These are phyloP conservation scores for Quillaja saponaria DNA, from an alignment of 306 rosid species.

Conservation along the genomic window DNA sequence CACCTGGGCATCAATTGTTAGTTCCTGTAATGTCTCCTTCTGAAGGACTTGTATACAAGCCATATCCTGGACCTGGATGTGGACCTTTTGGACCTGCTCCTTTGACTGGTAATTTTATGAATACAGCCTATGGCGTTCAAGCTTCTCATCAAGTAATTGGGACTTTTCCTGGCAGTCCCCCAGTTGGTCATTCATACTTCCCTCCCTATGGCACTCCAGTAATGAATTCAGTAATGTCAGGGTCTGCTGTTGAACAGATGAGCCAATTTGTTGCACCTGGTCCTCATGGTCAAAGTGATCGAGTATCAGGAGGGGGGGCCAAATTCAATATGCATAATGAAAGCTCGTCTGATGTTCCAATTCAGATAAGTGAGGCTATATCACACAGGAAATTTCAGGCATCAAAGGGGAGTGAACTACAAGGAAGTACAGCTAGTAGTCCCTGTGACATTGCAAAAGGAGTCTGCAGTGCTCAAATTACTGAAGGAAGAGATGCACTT, in stretches of 20 bases:
- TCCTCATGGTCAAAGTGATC: constrained; percentile 31
- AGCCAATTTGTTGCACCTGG: constrained; percentile 43
- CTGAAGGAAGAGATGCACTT: constrained; percentile 55
- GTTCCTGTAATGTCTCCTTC: constrained; percentile 88
- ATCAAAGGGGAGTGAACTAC: constrained; percentile 56
- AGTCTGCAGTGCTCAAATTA: constrained; percentile 26
- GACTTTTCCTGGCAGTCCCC: constrained; percentile 45
- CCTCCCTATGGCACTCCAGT: constrained; percentile 71
- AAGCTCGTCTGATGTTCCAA: constrained; percentile 45
- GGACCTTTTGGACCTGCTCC: constrained; percentile 65
- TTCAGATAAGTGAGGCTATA: constrained; percentile 36
- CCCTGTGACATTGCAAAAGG: constrained; percentile 50
- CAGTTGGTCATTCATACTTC: constrained; percentile 54
- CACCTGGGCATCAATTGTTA: constrained; percentile 82
- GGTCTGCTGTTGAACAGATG: constrained; percentile 58
- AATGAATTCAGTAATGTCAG: constrained; percentile 53
- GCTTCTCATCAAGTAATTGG: constrained; percentile 60
- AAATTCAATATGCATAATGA: constrained; percentile 44
- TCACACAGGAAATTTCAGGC: constrained; percentile 41
- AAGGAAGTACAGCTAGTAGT: constrained; percentile 67
- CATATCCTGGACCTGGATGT: constrained; percentile 70
- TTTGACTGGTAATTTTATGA: constrained; percentile 47
- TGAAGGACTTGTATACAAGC: constrained; percentile 95
- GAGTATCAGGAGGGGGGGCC: constrained; percentile 36
- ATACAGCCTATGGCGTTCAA: constrained; percentile 62